These are phyloP conservation scores for Pseudotsuga menziesii DNA, from an alignment of 75 land plant genomes.

Conservation along the genomic window DNA sequence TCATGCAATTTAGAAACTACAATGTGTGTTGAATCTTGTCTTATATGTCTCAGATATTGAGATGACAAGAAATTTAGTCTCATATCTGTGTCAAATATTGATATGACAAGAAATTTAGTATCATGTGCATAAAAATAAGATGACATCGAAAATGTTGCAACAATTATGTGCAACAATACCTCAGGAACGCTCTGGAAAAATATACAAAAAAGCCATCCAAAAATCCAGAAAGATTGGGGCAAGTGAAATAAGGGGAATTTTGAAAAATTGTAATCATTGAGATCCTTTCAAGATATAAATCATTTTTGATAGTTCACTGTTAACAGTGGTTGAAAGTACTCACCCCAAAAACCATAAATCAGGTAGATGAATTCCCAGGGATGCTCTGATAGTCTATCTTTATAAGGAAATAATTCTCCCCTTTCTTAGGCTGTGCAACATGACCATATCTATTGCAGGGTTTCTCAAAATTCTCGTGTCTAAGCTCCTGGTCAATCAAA, in stretches of 20 bases:
- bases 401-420: constrained; percentile 74
- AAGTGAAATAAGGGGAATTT: background rate
- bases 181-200: background rate
- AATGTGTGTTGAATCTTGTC: too few species aligned
- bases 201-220: background rate
- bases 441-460: constrained; percentile 58
- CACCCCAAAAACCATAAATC: constrained; percentile 83
- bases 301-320: background rate
- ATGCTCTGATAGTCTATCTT: constrained; percentile 76
- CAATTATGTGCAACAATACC: too few species aligned
- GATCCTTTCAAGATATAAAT: too few species aligned
- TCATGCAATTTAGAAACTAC: too few species aligned
- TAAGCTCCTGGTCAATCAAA: constrained; percentile 59
- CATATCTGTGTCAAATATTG: background rate
- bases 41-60: too few species aligned
- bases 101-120: too few species aligned
- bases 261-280: too few species aligned
- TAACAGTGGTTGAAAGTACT: background rate
- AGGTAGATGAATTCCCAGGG: constrained; percentile 54
- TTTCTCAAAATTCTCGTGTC: constrained; percentile 65
- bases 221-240: too few species aligned
- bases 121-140: too few species aligned
- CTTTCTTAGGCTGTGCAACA: constrained; percentile 72
- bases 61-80: too few species aligned
- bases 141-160: too few species aligned